Base-by-base conservation (phyloP, 495 filamentous ascomycete species). In the Xylaria bambusicola region DNA sequence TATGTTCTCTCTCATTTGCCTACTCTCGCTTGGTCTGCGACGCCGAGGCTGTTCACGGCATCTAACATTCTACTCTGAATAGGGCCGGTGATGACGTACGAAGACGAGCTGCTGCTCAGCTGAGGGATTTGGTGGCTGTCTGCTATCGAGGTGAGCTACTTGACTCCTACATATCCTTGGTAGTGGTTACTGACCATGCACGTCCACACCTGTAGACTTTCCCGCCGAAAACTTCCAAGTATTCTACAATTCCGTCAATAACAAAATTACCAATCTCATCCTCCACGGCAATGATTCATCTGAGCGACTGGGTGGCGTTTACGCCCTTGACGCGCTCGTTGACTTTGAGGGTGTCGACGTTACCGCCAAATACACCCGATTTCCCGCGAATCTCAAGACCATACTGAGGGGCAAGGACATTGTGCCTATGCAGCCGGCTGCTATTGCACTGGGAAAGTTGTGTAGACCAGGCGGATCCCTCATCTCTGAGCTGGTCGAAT, bases 291-390 rank as follows among this genome's bases (percentile, higher is more conserved):
- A 82, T 73, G 93, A 97, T 66, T 87, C 89, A 17, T 86, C 85
- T 66, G 94, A 98, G 62, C 85, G 90, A 52, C 86, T 97, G 62
- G 95, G 91, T 45, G 94, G 94, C 10, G 88, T 99, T 33, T 83
- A 93, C 35, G 93, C 94, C 56, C 87, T 99, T 54, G 93, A 96
- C 68, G 85, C 86, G 36, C 83, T 99, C 24, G 95, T 97, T 71
- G 90, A 95, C 70, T 96, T 99, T 66, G 92, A 95, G 63, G 93
- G 92, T 59, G 93, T 97, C 38, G 95, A 98, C 74, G 86, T 88
- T 6, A 93, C 91, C 17, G 86, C 93, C 64, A 98, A 98, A 71
- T 97, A 93, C 33, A 93, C 92, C 12, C 84, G 92, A 29, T 98
- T 97, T 71, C 88, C 90, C 40, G 89, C 90, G 61, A 93, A 91